Evolutionary conservation across 2,329 filamentous ascomycete genomes (phyloP).

Genomic region (Tolypocladium endophyticum): DNA sequence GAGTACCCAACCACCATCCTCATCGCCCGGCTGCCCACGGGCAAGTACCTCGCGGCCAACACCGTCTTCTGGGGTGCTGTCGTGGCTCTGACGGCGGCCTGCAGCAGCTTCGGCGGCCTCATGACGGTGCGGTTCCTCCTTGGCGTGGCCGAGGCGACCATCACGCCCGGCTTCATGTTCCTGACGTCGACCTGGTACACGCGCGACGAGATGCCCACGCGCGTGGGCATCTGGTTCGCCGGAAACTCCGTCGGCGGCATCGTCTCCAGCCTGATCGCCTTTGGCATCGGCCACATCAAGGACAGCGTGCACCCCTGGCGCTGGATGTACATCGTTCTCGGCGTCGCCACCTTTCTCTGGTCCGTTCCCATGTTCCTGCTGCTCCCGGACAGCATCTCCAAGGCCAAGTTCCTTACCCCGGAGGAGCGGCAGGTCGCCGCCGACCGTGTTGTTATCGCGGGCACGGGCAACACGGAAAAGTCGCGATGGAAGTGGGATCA

Average conservation of each 20-base stretch:
- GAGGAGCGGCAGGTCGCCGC: constrained; percentile 39
- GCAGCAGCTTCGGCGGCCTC: constrained; percentile 34
- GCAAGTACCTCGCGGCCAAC: constrained; percentile 33
- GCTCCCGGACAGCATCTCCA: constrained; percentile 42
- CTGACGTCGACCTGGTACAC: constrained; percentile 43
- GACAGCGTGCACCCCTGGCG: constrained; percentile 37
- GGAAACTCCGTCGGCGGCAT: constrained; percentile 39
- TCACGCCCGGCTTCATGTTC: constrained; percentile 42
- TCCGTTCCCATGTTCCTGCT: constrained; percentile 34
- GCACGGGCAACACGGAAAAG: constrained; percentile 40
- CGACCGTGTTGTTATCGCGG: constrained; percentile 35
- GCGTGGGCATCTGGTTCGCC: constrained; percentile 46
- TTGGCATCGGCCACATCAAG: constrained; percentile 43
- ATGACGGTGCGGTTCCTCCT: constrained; percentile 40
- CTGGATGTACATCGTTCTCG: constrained; percentile 49
- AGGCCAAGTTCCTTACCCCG: constrained; percentile 44
- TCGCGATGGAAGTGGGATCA: constrained; percentile 40
- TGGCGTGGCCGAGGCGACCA: constrained; percentile 42
- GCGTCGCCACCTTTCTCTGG: constrained; percentile 39
- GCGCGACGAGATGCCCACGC: constrained; percentile 30
- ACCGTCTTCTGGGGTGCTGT: constrained; percentile 37
- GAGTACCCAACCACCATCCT: constrained; percentile 38
- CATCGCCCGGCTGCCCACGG: constrained; percentile 34
- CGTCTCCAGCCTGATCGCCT: constrained; percentile 39
- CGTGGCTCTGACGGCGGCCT: constrained; percentile 30